These are phyloP conservation scores for Diaporthe destruens DNA, from an alignment of 2,329 filamentous ascomycete species.

Conservation along the genomic window DNA sequence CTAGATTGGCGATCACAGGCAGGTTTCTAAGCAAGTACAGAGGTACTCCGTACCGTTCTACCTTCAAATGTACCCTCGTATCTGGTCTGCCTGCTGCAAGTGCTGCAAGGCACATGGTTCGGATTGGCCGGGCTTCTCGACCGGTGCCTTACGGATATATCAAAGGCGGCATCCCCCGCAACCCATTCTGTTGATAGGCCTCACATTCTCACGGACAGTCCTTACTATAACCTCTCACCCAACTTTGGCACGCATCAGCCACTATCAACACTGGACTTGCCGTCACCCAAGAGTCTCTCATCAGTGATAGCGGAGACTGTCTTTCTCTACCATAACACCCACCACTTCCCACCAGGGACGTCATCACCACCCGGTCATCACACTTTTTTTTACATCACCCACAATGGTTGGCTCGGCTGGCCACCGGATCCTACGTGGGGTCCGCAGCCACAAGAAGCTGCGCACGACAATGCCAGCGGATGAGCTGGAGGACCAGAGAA, in stretches of 20 bases:
- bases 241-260: constrained; percentile 13
- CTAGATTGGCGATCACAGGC: constrained; percentile 31
- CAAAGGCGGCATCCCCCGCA: constrained; percentile 38
- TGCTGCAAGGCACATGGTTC: constrained; percentile 42
- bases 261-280: background rate
- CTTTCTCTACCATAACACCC: constrained; percentile 11
- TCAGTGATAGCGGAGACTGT: constrained; percentile 35
- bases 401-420: constrained; percentile 39
- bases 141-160: constrained; percentile 39
- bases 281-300: constrained; percentile 21
- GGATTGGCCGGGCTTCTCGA: constrained; percentile 39
- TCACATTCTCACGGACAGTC: constrained; percentile 8
- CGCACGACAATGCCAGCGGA: constrained; percentile 35
- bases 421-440: constrained; percentile 37
- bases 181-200: background rate
- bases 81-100: constrained; percentile 13
- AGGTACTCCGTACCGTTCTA: background rate
- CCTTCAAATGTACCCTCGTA: background rate
- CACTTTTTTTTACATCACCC: background rate
- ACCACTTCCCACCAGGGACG: background rate
- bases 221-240: constrained; percentile 29
- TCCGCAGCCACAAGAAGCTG: constrained; percentile 41
- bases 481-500: constrained; percentile 27
- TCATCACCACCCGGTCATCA: constrained; percentile 6
- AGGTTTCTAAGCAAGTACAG: constrained; percentile 26